Percentiles rank a stretch among this genome's conserved stretches.
phyloP scores from a whole-genome alignment of 345 rosid genomes.

The Xanthoceras sorbifolium region DNA sequence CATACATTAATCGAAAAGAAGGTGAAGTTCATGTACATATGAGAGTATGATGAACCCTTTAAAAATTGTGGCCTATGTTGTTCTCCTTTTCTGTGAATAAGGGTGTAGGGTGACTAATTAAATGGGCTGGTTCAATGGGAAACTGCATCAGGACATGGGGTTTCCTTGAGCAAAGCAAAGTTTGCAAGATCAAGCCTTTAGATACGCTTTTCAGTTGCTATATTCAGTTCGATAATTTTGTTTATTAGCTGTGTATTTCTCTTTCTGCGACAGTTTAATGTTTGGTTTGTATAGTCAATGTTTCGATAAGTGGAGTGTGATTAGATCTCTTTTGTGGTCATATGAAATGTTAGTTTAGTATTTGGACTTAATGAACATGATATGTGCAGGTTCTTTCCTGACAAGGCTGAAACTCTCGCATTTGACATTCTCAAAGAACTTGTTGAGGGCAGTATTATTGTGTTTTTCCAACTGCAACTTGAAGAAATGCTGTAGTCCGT shows the following conservation, averaged over 20 bases:
- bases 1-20: too few species aligned
- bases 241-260: too few species aligned
- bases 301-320: background rate
- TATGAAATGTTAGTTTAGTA: background rate
- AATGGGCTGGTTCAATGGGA: too few species aligned
- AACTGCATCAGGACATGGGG: background rate
- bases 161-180: background rate
- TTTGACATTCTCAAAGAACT: constrained; percentile 58
- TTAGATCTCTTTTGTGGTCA: background rate
- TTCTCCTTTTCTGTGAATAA: too few species aligned
- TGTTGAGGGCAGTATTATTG: constrained; percentile 47
- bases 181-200: background rate
- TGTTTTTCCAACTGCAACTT: background rate
- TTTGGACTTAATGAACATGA: constrained; percentile 21
- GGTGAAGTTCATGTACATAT: too few species aligned
- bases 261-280: too few species aligned
- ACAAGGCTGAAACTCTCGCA: constrained; percentile 71
- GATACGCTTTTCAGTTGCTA: too few species aligned
- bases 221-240: too few species aligned
- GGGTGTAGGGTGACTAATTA: too few species aligned
- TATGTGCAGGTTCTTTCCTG: constrained; percentile 78
- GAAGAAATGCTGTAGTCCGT: background rate
- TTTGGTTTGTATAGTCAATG: too few species aligned
- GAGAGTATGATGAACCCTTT: too few species aligned
- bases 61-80: too few species aligned